Base-by-base conservation (phyloP, 169 alveolate species). In the Theileria annulata region DNA sequence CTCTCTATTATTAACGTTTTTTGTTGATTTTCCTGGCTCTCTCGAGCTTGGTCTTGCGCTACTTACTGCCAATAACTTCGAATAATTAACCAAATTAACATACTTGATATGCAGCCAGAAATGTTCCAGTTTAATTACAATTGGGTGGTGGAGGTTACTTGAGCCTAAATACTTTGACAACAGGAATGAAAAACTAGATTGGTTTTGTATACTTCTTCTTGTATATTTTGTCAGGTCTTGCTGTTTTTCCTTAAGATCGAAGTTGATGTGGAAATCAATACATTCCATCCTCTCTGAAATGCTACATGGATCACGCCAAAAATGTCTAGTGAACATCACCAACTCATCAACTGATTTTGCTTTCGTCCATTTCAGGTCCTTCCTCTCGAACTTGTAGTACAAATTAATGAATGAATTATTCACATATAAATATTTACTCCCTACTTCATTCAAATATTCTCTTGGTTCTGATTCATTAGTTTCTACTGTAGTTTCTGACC, bases 121-220 rank as follows among this genome's bases (percentile, higher is more conserved):
- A 62, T 90, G 91, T 25, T 90, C 94, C 62, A 84, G 84, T 62
- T 87, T 83, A 23, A 84, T 83, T 49, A 90, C 88, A 5, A 90
- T 86, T 17, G 94, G 94, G 48, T 90, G 94, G 67, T 90, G 94
- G 28, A 90, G 74, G 81, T 80, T 90, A 77, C 77, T 86, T 37
- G 90, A 88, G 51, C 88, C 94, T 85, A 90, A 58, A 62, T 83
- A 80, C 68, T 81, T 73, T 74, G 74, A 84, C 79, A 79, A 77
- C 56, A 4, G 78, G 51, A 33, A 86, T 5, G 75, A 87, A 56
- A 60, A 90, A 79, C 28, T 87, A 33, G 58, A 79, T 77, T 75
- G 87, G n/a, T 75, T 27, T 33, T 79, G 90, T 71, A 79, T 78
- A 77, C 85, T 90, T 75, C 76, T 59, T 81, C 80, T 70, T 47